Percentiles rank a stretch among this genome's conserved stretches.
Conservation (phyloP, 2,329 filamentous ascomycete species). For the Coniochaeta hoffmannii region DNA sequence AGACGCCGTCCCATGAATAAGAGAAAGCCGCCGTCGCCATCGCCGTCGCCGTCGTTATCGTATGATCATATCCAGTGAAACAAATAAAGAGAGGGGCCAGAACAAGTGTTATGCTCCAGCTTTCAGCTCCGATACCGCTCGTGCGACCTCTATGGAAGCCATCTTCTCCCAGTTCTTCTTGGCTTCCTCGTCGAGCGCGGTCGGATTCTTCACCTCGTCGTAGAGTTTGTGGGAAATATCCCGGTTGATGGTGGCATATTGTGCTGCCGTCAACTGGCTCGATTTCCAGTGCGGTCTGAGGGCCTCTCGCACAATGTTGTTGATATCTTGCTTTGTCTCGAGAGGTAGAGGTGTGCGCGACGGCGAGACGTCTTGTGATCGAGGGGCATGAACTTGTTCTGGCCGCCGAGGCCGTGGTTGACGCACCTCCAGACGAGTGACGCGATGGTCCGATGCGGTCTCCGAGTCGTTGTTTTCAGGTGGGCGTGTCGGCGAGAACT, state of each 20-base stretch:
- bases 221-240: constrained; percentile 85
- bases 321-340: constrained; percentile 81
- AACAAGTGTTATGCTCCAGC: constrained; percentile 25
- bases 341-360: constrained; percentile 60
- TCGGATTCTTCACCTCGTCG: constrained; percentile 51
- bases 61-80: constrained; percentile 8
- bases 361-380: constrained; percentile 61
- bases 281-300: constrained; percentile 78
- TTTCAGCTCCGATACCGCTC: constrained; percentile 56
- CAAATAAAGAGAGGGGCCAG: background rate
- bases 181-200: constrained; percentile 56
- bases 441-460: constrained; percentile 14
- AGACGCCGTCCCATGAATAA: constrained; percentile 5
- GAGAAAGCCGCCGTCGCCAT: constrained; percentile 5
- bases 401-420: constrained; percentile 44
- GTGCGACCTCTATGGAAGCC: constrained; percentile 71
- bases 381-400: constrained; percentile 31
- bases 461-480: constrained; percentile 36
- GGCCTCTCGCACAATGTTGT: constrained; percentile 76
- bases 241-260: constrained; percentile 89
- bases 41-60: constrained; percentile 4
- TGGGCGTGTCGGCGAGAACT: constrained; percentile 57
- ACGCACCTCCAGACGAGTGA: constrained; percentile 36
- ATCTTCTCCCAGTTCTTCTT: constrained; percentile 67
- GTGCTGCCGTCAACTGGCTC: constrained; percentile 73